phyloP scores from a whole-genome alignment of 2,329 filamentous ascomycete species.

The Pseudopithomyces chartarum region DNA sequence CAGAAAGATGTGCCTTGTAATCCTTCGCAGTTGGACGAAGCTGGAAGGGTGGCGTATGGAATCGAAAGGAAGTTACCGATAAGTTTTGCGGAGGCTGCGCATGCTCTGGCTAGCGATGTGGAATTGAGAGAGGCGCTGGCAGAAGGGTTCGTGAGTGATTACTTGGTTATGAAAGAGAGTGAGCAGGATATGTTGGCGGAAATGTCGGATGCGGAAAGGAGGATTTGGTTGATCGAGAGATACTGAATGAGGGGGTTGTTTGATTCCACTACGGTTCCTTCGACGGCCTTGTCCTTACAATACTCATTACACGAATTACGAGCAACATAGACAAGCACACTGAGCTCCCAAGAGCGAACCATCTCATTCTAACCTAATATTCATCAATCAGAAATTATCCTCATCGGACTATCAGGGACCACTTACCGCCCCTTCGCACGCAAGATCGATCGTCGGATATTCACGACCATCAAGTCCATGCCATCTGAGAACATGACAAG shows the following conservation, averaged over 20 bases:
- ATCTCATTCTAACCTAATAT: no score
- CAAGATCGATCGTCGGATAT: not conserved
- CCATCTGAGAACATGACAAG: not conserved
- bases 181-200: conserved; percentile 59
- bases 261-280: not conserved
- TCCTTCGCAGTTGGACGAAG: conserved; percentile 27
- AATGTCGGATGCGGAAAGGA: conserved; percentile 56
- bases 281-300: no score
- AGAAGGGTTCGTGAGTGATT: conserved; percentile 59
- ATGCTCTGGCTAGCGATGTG: conserved; percentile 55
- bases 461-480: not conserved
- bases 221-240: conserved; percentile 67
- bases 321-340: no score
- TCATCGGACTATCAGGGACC: not conserved
- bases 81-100: conserved; percentile 61
- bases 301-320: no score
- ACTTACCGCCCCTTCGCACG: not conserved
- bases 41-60: conserved; percentile 57
- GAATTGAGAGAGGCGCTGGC: conserved; percentile 56
- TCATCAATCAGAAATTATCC: no score
- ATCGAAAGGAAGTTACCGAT: conserved; percentile 61
- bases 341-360: no score
- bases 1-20: conserved; percentile 60
- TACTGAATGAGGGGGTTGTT: conserved; percentile 54
- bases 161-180: conserved; percentile 62